A percentile compares a stretch with the other conserved stretches of the same genome.
These are phyloP conservation scores for Dimocarpus longan DNA, from an alignment of 345 rosid species.

Conservation along the genomic window DNA sequence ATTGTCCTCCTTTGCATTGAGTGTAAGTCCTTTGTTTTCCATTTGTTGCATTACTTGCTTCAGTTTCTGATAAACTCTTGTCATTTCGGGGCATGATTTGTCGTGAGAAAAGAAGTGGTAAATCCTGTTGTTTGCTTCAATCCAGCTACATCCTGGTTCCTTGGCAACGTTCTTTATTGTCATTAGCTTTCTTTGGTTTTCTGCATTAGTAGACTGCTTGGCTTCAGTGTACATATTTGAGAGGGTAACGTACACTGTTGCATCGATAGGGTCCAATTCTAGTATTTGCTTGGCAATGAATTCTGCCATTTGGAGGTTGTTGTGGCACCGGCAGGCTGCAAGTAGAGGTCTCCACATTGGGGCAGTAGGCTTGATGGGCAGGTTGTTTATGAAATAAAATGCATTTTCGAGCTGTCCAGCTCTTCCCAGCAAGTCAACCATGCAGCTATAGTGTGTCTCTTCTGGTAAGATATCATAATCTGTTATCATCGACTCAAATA, in stretches of 20 bases:
- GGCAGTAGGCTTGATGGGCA: slow-evolving; percentile 33
- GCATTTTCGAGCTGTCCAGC: slow-evolving; percentile 30
- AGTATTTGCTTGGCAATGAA: slow-evolving; percentile 22
- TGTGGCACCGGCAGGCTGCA: slow-evolving; percentile 38
- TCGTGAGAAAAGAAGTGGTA: slow-evolving; percentile 29
- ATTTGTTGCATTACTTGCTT: slow-evolving; percentile 20
- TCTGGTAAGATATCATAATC: slow-evolving; percentile 28
- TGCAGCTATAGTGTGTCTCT: slow-evolving; percentile 34
- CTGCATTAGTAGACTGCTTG: slow-evolving; percentile 17
- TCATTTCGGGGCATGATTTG: slow-evolving; percentile 20
- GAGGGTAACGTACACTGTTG: slow-evolving; percentile 26
- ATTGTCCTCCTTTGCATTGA: slow-evolving; percentile 8
- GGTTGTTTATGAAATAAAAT: slow-evolving; percentile 24
- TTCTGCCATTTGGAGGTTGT: slow-evolving; percentile 29
- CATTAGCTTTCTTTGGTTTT: slow-evolving; percentile 31
- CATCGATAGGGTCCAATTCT: slow-evolving; percentile 26
- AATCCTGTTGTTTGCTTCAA: slow-evolving; percentile 30
- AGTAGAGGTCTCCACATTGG: slow-evolving; percentile 34
- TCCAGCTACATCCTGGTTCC: slow-evolving; percentile 36
- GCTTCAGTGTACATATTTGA: slow-evolving; percentile 28
- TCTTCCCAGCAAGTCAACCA: slow-evolving; percentile 38
- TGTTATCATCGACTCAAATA: slow-evolving; percentile 28
- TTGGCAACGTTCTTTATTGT: slow-evolving; percentile 7
- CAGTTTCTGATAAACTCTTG: slow-evolving; percentile 24
- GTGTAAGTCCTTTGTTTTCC: slow-evolving; percentile 1